Percentiles rank a stretch among this genome's conserved stretches.
Conservation (phyloP, 129 eudicot species). For the carrot (Daucus carota) region DH1_v3.0 NC_030385.2:41572001-41572500, state of each 20-base stretch:
- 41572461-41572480: neutral
- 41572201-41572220: neutral
- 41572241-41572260: neutral
- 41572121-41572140: no score
- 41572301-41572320: neutral
- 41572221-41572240: no score
- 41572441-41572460: neutral
- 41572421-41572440: neutral
- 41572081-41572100: neutral
- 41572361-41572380: neutral
- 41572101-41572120: neutral
- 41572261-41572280: no score
- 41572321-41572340: no score
- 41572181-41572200: neutral
- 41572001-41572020: neutral
- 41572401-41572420: neutral
- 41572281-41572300: neutral
- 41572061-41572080: neutral
- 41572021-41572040: neutral
- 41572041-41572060: neutral
- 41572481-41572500: neutral
- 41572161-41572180: no score
- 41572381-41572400: neutral
- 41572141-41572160: no score
- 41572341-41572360: neutral